These are phyloP conservation scores for Tetrapisispora iriomotensis DNA, from an alignment of 805 yeast genomes.

Conservation along the genomic window DNA sequence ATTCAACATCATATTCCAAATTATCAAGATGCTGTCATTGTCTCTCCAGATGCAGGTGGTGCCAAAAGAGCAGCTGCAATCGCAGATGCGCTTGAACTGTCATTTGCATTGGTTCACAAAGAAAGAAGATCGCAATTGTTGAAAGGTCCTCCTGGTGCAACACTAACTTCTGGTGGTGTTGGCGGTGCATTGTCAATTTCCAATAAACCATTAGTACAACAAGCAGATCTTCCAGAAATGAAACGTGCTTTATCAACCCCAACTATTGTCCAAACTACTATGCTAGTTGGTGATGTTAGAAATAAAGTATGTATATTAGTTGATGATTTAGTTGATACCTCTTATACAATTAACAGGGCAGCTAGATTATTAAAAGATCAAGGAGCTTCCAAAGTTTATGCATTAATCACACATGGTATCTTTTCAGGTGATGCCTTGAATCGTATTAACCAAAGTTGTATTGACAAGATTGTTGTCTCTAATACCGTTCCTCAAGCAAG, in stretches of 20 bases:
- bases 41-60: constrained; percentile 98
- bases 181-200: constrained; percentile 20
- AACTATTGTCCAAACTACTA: constrained; percentile 59
- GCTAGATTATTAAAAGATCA: constrained; percentile 86
- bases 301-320: constrained; percentile 80
- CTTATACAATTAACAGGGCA: constrained; percentile 84
- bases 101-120: constrained; percentile 92
- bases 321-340: constrained; percentile 92
- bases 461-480: constrained; percentile 81
- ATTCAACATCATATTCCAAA: constrained; percentile 70
- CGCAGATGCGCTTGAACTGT: constrained; percentile 81
- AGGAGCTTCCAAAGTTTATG: constrained; percentile 81
- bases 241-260: constrained; percentile 8
- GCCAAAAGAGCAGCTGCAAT: constrained; percentile 93
- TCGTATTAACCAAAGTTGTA: constrained; percentile 53
- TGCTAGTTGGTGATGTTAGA: constrained; percentile 92
- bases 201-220: constrained; percentile 14
- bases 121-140: constrained; percentile 55
- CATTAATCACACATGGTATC: constrained; percentile 84
- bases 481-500: constrained; percentile 82
- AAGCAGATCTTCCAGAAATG: constrained; percentile 16
- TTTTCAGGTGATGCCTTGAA: constrained; percentile 85
- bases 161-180: constrained; percentile 23
- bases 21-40: constrained; percentile 76
- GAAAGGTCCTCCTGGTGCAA: constrained; percentile 29